Percentiles rank a stretch among this genome's conserved stretches.
phyloP scores from a whole-genome alignment of 257 asterid species.

The Solanum neorickii region DNA sequence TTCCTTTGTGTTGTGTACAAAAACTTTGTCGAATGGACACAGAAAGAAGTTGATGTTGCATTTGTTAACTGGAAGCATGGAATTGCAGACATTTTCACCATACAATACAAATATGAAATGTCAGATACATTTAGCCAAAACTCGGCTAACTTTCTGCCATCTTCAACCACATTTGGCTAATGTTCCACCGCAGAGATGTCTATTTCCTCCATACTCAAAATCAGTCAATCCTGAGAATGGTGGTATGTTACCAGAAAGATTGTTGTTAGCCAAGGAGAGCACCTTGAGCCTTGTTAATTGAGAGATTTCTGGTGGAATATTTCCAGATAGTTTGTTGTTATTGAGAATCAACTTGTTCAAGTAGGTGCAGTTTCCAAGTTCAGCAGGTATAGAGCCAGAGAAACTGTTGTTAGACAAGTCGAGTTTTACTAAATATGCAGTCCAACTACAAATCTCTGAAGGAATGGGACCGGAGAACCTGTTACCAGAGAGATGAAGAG shows the following conservation, averaged over 20 bases:
- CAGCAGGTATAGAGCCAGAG: conserved; percentile 63
- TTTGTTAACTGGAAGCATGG: not conserved
- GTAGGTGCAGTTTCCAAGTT: conserved; percentile 51
- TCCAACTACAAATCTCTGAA: conserved; percentile 54
- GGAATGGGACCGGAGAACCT: no score
- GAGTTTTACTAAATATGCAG: conserved; percentile 56
- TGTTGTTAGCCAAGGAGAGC: no score
- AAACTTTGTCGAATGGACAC: not conserved
- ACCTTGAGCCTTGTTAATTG: no score
- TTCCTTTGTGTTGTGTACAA: not conserved
- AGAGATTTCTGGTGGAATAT: no score
- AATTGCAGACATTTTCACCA: not conserved
- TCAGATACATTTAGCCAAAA: not conserved
- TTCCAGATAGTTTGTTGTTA: no score
- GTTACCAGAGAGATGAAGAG: no score
- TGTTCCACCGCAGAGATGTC: no score
- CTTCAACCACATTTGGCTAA: not conserved
- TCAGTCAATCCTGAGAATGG: no score
- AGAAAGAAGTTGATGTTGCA: not conserved
- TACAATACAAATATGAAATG: not conserved
- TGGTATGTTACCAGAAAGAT: no score
- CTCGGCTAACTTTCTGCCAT: not conserved
- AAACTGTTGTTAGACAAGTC: conserved; percentile 55
- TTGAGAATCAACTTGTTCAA: no score
- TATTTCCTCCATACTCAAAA: no score